A percentile compares a stretch with the other conserved stretches of the same genome.
Evolutionary conservation across 768 basidiomycete species (phyloP).

Genomic region (Clitopilus hobsonii): DNA sequence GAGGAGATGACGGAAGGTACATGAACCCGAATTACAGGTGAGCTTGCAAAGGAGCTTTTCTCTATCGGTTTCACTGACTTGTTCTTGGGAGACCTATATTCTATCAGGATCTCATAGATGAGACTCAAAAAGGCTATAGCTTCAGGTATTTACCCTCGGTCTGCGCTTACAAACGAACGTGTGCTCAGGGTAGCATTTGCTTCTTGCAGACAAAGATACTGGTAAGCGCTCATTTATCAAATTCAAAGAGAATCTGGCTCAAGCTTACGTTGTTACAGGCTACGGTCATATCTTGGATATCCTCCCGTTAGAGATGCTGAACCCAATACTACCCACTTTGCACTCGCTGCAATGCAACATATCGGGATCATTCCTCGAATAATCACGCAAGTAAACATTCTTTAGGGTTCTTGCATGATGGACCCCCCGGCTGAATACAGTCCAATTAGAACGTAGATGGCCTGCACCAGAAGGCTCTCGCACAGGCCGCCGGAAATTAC

Average conservation of each 20-base stretch:
- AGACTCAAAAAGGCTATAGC: conserved; percentile 57
- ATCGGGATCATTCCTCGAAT: conserved; percentile 53
- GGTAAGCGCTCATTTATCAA: conserved; percentile 29
- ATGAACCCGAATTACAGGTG: conserved; percentile 90
- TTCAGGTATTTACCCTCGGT: conserved; percentile 52
- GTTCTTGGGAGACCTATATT: conserved; percentile 51
- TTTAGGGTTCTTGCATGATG: conserved; percentile 10
- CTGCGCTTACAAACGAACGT: neutral
- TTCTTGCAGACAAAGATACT: conserved; percentile 73
- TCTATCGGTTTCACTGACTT: too few species aligned
- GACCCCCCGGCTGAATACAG: neutral
- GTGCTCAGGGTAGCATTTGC: neutral
- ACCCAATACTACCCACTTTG: conserved; percentile 88
- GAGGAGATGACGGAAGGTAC: conserved; percentile 81
- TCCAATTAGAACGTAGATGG: conserved; percentile 79
- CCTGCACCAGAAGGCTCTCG: conserved; percentile 78
- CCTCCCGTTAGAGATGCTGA: conserved; percentile 76
- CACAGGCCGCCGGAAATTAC: conserved; percentile 19
- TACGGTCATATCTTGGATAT: conserved; percentile 82
- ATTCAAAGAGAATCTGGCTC: conserved; percentile 14
- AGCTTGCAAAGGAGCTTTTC: too few species aligned
- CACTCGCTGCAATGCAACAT: conserved; percentile 78
- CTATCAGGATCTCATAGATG: conserved; percentile 81
- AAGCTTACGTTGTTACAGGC: conserved; percentile 31
- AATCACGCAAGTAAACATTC: conserved; percentile 65